Conservation (phyloP, 2,329 filamentous ascomycete species). For the Nigrospora osmanthi region DNA sequence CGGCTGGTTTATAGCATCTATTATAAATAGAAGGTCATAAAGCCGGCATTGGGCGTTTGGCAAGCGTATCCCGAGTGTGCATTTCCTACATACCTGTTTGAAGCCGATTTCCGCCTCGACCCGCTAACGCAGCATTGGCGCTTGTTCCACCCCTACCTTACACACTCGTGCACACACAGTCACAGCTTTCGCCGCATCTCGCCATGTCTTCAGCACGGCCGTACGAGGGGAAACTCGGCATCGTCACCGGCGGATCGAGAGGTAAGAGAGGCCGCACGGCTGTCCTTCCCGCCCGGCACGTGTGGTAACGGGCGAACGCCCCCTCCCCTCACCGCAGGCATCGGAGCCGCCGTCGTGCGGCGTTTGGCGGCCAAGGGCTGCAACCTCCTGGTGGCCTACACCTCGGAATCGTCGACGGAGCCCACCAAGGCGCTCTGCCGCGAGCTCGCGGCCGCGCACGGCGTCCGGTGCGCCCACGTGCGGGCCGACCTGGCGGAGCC, state of each 20-base stretch:
- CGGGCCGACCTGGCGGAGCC: conserved; percentile 6
- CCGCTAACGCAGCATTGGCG: no score
- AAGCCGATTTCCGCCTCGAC: no score
- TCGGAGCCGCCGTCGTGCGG: conserved; percentile 7
- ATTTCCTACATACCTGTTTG: no score
- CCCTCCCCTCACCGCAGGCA: conserved; percentile 8
- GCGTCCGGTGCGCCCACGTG: conserved; percentile 2
- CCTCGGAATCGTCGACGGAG: conserved; percentile 5
- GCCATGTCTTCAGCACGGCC: conserved; percentile 1
- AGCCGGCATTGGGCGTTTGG: no score
- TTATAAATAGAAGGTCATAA: no score
- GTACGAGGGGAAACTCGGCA: conserved; percentile 34
- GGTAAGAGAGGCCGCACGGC: conserved; percentile 11
- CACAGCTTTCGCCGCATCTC: background rate
- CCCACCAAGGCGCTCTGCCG: conserved; percentile 1
- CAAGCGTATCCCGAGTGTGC: no score
- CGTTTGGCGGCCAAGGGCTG: conserved; percentile 6
- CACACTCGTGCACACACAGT: background rate
- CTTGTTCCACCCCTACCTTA: no score
- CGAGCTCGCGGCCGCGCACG: conserved; percentile 4
- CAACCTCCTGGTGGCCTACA: conserved; percentile 7
- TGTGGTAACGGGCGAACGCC: no score
- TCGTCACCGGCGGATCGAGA: conserved; percentile 40
- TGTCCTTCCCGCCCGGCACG: no score
- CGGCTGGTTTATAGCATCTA: no score